These are phyloP conservation scores for Hericium rajendrae DNA, from an alignment of 768 basidiomycete species.

Conservation along the genomic window DNA sequence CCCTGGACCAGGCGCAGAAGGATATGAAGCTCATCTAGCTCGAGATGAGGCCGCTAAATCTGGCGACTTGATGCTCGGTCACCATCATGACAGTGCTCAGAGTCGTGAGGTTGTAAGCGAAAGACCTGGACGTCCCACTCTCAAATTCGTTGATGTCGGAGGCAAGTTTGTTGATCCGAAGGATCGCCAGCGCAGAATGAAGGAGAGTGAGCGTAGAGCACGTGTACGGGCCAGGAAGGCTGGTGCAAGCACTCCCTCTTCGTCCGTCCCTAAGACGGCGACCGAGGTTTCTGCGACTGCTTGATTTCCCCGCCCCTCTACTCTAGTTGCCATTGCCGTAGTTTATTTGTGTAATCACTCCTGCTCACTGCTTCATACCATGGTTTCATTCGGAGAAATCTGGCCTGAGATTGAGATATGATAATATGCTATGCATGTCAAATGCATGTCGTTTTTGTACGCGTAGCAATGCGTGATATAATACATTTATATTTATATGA, in stretches of 20 bases:
- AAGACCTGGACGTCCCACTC: conserved; percentile 37
- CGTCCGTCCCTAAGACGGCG: background rate
- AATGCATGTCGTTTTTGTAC: too few relatives aligned
- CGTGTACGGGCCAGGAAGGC: conserved; percentile 22
- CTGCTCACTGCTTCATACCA: too few relatives aligned
- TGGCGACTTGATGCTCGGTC: conserved; percentile 28
- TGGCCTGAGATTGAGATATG: too few relatives aligned
- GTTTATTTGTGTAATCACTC: background rate
- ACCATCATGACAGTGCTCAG: conserved; percentile 4
- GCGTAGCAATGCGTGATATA: background rate
- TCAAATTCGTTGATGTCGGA: conserved; percentile 69
- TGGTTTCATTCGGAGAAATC: too few relatives aligned
- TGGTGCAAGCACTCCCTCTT: background rate
- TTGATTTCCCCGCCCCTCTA: background rate
- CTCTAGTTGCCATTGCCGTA: background rate
- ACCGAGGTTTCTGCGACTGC: background rate
- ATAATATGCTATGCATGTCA: too few relatives aligned
- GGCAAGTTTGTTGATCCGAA: conserved; percentile 54
- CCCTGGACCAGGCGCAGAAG: conserved; percentile 39
- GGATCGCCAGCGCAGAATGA: conserved; percentile 40
- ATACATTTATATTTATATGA: background rate
- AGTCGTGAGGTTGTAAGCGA: conserved; percentile 2
- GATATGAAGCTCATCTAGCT: conserved; percentile 27
- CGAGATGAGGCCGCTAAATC: conserved; percentile 28
- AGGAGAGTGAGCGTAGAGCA: conserved; percentile 39